Base-by-base conservation (phyloP, 148 eudicot species). In the Nepenthes mirabilis region DNA sequence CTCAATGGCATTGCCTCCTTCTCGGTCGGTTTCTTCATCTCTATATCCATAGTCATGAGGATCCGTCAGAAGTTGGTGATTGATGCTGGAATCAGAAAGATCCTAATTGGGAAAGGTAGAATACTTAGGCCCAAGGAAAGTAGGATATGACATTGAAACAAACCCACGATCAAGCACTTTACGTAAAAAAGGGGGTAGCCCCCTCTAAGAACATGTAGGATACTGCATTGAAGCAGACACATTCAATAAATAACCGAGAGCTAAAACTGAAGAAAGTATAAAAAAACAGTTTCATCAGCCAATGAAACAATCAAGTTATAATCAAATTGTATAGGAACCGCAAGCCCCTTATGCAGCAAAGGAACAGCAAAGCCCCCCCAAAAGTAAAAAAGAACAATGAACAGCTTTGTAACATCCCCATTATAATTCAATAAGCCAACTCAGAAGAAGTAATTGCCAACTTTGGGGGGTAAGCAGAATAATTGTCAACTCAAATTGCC, bases 21-120 rank as follows among this genome's bases (percentile, higher is more conserved):
- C 74, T 23, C 69, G 52, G 36, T 70, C 61, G 56, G 34, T 61
- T 64, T 60, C 67, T 70, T 63, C 73, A 35, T 71, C 78, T 65
- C 47, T 68, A 71, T 80, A 74, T 55, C 66, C 58, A 49, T 70
- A 74, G 51, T 79, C 81, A 66, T 68, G 79, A 68, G 81, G 74
- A 50, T 80, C 72, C 12, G 59, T 61, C 49, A 45, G 65, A 67
- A 68, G 59, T n/a, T 68, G 70, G 51, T 47, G 66, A 60, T 60
- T 57, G 11, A 56, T 37, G 43, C 65, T 63, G 58, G 81, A 75
- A 57, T 74, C 82, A 68, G 74, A 70, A 33, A 66, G 58, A 78
- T 75, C 82, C 94, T 89, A 59, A 50, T 57, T 14, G 56, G 54
- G 36, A 54, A 61, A 2, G 32, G 3, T 9, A 40, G 34, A 50